These are phyloP conservation scores for Rhinocladiella similis DNA, from an alignment of 2,329 filamentous ascomycete species.

Conservation along the genomic window DNA sequence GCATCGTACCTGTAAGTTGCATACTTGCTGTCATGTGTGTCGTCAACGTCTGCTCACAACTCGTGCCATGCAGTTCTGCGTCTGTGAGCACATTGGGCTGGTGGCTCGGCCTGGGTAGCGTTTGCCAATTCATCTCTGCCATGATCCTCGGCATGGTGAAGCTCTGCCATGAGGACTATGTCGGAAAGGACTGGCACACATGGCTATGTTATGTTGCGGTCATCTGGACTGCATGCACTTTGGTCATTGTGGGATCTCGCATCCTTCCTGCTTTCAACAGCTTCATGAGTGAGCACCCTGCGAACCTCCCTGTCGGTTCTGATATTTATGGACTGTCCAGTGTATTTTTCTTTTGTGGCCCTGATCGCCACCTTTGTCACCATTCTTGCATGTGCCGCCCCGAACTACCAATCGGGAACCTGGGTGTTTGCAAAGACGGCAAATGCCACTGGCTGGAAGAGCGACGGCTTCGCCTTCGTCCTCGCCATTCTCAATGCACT, in stretches of 20 bases:
- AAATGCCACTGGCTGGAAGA: slow-evolving; percentile 42
- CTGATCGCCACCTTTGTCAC: slow-evolving; percentile 29
- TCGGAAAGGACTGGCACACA: slow-evolving; percentile 13
- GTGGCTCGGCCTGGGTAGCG: slow-evolving; percentile 18
- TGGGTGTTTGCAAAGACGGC: slow-evolving; percentile 41
- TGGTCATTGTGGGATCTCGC: background rate
- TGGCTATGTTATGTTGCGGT: slow-evolving; percentile 1
- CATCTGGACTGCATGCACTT: background rate
- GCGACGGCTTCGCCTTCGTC: slow-evolving; percentile 28
- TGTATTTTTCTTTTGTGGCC: slow-evolving; percentile 10
- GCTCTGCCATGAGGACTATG: slow-evolving; percentile 9
- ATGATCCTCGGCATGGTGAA: slow-evolving; percentile 18
- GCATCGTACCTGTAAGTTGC: slow-evolving; percentile 17
- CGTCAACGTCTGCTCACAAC: too few species aligned
- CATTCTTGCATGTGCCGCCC: slow-evolving; percentile 20
- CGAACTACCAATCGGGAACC: slow-evolving; percentile 10
- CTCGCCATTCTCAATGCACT: slow-evolving; percentile 29
- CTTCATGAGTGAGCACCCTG: background rate
- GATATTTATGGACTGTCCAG: background rate
- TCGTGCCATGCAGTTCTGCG: slow-evolving; percentile 4
- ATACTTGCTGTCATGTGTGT: background rate
- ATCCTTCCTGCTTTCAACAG: slow-evolving; percentile 1
- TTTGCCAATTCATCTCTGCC: slow-evolving; percentile 16
- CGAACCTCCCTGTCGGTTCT: background rate
- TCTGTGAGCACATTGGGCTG: slow-evolving; percentile 19